Conservation (phyloP, 1,139 yeast genomes). For the Meyerozyma sp. region DNA sequence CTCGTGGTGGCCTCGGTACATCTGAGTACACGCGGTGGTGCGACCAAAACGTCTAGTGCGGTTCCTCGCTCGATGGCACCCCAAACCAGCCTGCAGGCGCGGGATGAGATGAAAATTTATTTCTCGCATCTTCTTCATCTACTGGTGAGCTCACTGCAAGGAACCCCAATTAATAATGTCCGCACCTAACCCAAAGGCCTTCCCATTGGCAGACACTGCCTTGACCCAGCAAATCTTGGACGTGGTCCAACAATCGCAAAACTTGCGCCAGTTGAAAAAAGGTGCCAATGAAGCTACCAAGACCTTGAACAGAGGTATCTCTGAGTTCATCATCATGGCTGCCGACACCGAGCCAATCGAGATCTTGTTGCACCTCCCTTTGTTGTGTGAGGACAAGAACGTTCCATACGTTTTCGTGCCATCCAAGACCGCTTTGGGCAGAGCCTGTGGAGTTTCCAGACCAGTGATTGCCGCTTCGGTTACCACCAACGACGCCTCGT, state of each 20-base stretch:
- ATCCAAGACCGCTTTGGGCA: slow-evolving; percentile 96
- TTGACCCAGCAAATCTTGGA: slow-evolving; percentile 96
- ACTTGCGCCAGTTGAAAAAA: slow-evolving; percentile 96
- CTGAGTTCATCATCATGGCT: slow-evolving; percentile 99
- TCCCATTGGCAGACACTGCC: slow-evolving; percentile 96
- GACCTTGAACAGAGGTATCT: slow-evolving; percentile 98
- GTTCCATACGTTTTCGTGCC: slow-evolving; percentile 99
- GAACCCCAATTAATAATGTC: slow-evolving; percentile 58
- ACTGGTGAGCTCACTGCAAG: slow-evolving; percentile 56
- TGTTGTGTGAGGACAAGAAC: slow-evolving; percentile 97
- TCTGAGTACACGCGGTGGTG: not conserved
- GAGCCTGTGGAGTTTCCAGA: slow-evolving; percentile 99
- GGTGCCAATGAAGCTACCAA: slow-evolving; percentile 99
- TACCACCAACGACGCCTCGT: slow-evolving; percentile 97
- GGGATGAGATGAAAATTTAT: slow-evolving; percentile 6
- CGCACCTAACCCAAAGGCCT: slow-evolving; percentile 91
- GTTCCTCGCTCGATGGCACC: slow-evolving; percentile 3
- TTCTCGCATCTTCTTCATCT: slow-evolving; percentile 5
- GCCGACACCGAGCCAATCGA: slow-evolving; percentile 99
- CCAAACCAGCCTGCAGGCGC: slow-evolving; percentile 4
- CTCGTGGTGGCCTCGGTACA: slow-evolving; percentile 1
- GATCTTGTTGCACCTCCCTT: slow-evolving; percentile 94
- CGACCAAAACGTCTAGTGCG: not conserved
- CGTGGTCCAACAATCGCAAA: slow-evolving; percentile 96
- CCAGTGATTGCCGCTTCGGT: slow-evolving; percentile 99